Evolutionary conservation across 306 rosid species (phyloP), one percentile per base, ranked within the genome.

Genomic region (Begonia fuchsioides): DNA sequence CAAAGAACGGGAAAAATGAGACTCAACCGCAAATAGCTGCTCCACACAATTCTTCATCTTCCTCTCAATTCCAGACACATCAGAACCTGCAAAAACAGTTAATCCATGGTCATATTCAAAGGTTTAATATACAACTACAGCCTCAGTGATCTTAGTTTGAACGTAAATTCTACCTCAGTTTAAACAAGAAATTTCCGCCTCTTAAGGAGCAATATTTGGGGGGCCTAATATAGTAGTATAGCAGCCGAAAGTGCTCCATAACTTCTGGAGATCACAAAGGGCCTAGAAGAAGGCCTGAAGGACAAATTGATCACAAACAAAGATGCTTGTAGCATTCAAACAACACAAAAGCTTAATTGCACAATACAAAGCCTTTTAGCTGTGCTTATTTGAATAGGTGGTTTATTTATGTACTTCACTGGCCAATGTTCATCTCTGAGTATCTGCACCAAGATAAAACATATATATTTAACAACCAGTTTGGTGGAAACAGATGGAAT

Each of bases 361-460:
- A 51, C 54, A 61, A 62, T 55, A 50, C 14, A 51, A 14, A 58
- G 81, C 86, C 88, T 78, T 72, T 47, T 67, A 41, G 3, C 67
- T 70, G 32, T 63, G 72, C 69, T 84, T 70, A 78, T 70, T 84
- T 75, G 75, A 76, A 72, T 78, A 72, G 74, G 80, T 68, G 49
- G 74, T 64, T 54, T 61, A 65, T 48, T 60, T 54, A 70, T 58
- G 75, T 49, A 74, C 73, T 74, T 88, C 80, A 88, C 62, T 78
- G 75, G 51, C 95, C 75, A 72, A 86, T 68, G 56, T 78, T 88
- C 97, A 88, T 88, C 86, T 84, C 93, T 10, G 97, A 88, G 63
- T 88, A 88, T 76, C 97, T 88, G 93, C 5, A 13, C 12, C 44
- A 41, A 41, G 73, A 70, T 40, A 10, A 38, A 35, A 32, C 61